Conservation (phyloP, 2,329 filamentous ascomycete species). For the Colletotrichum sp. region DNA sequence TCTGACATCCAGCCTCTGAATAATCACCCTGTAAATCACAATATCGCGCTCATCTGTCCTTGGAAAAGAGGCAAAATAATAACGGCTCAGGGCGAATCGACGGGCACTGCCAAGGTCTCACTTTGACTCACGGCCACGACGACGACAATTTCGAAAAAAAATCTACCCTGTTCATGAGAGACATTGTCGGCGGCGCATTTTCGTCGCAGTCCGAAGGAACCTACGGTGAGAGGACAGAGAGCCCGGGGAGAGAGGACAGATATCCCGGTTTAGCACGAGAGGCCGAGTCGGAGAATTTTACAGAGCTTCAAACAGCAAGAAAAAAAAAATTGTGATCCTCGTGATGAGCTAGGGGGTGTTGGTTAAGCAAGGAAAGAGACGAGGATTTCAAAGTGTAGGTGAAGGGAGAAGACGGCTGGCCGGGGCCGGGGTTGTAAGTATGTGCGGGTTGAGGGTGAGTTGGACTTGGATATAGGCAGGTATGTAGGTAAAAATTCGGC, state of each 20-base stretch:
- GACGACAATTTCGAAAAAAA: not conserved
- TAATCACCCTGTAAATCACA: not conserved
- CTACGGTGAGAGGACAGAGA: slow-evolving; percentile 1
- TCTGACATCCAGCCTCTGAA: not conserved
- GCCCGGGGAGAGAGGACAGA: not conserved
- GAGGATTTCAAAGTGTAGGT: not conserved
- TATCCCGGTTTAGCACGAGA: not conserved
- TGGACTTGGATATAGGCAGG: not conserved
- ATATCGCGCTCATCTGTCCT: not conserved
- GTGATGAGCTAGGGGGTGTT: not conserved
- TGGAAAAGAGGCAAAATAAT: not conserved
- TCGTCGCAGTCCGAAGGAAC: not conserved
- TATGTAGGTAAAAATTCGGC: not conserved
- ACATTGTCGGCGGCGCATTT: not conserved
- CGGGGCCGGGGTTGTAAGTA: not conserved
- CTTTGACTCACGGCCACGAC: slow-evolving; percentile 13
- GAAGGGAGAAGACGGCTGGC: not conserved
- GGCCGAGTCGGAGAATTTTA: not conserved
- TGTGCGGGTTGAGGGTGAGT: not conserved
- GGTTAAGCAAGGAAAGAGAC: not conserved
- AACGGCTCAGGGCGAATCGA: not conserved
- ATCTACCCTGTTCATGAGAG: not conserved
- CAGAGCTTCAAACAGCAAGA: not conserved
- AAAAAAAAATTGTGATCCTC: not conserved
- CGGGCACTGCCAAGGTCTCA: not conserved